Evolutionary conservation across 495 filamentous ascomycete genomes (phyloP).

Genomic region (Neurospora sp.): DNA sequence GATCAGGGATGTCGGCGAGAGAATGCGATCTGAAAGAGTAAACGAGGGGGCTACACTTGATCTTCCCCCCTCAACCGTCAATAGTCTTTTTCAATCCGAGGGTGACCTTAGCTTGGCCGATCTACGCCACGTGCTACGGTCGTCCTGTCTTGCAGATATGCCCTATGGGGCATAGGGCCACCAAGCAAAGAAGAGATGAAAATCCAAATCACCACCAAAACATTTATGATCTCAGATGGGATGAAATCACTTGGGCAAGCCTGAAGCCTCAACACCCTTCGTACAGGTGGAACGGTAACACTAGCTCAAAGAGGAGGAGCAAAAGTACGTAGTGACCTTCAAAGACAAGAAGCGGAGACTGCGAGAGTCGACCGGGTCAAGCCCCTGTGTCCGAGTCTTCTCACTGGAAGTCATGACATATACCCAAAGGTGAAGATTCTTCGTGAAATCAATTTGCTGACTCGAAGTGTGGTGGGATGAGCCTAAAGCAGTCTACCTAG

Average conservation of each 20-base stretch:
- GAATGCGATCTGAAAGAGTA: not conserved
- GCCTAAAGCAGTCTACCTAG: not conserved
- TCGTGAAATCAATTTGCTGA: not conserved
- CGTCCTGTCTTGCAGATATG: not conserved
- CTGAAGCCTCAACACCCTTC: not conserved
- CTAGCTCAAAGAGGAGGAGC: not conserved
- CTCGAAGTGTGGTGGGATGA: not conserved
- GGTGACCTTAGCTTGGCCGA: not conserved
- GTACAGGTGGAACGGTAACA: not conserved
- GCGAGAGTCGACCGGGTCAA: not conserved
- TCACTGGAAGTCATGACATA: not conserved
- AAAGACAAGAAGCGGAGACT: not conserved
- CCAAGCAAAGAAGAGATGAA: not conserved
- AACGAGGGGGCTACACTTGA: not conserved
- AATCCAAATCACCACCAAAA: not conserved
- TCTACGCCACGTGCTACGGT: not conserved
- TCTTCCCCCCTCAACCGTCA: not conserved
- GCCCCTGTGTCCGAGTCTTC: not conserved
- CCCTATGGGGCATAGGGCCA: not conserved
- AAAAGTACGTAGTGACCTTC: not conserved
- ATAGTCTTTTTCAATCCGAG: not conserved
- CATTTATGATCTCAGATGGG: not conserved
- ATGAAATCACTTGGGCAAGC: not conserved
- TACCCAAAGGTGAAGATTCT: not conserved
- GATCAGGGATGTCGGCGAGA: not conserved